Base-by-base conservation (phyloP, 2,329 filamentous ascomycete genomes). In the Stemphylium vesicarium region DNA sequence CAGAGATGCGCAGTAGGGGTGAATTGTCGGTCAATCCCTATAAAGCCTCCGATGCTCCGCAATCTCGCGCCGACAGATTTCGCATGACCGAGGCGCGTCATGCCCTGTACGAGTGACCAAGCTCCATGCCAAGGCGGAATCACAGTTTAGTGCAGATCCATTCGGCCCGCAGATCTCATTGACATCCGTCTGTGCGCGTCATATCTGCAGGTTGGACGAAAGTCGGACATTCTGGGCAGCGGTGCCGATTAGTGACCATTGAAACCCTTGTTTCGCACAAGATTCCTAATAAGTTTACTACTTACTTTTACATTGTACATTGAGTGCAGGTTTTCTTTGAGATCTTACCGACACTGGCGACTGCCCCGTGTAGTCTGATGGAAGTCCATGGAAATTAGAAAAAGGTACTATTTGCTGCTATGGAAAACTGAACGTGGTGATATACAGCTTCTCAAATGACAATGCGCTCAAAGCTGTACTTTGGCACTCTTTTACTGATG, bases 391-490 rank as follows among this genome's bases (percentile, higher is more conserved):
- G 10, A 44, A n/a, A 35, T 6, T 22, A 12, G 12, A 45, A 35
- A 35, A 24, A n/a, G 13, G 20, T 13, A 24, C 39, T 31, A 36
- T 26, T 35, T 33, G 13, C 18, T 40, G 29, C 45, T 26, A 35
- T 22, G 18, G 9, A 33, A 15, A 18, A 11, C 9, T 13, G 9
- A 35, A 5, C 20, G 32, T 20, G 6, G 16, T 9, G 18, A 45
- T 36, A 36, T 36, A 36, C 42, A 22, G 20, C 15, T 16, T 38
- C 20, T 56, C 42, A 64, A 35, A 64, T 43, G 12, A 59, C 46
- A 52, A 96, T 87, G 76, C 86, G 85, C 78, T 96, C 92, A 62
- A 94, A 83, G 41, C 90, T 91, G 78, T 97, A 96, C 63, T 88
- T 86, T 51, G 89, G 90, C 58, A 93, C 88, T 72, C 88, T 88